Percentiles rank a stretch among this genome's conserved stretches.
These are phyloP conservation scores for Trichomonascaceae sp. DNA, from an alignment of 1,139 yeast genomes.

Conservation along the genomic window DNA sequence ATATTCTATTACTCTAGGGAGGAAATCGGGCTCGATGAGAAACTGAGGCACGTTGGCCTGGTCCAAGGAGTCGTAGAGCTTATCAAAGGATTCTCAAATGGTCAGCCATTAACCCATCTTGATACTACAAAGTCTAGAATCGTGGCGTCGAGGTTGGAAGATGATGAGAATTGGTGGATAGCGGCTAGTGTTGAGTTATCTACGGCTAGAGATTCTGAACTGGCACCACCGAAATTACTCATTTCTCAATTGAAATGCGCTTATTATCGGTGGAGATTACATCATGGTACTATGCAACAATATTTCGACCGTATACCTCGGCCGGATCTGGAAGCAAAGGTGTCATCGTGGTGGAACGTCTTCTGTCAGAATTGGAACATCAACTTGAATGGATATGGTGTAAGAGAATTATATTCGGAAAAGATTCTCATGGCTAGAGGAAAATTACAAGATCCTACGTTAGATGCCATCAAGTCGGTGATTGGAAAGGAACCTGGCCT, in stretches of 20 bases:
- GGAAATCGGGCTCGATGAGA: constrained; percentile 18
- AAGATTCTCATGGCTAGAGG: constrained; percentile 21
- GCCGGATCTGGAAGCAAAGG: constrained; percentile 15
- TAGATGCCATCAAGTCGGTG: constrained; percentile 23
- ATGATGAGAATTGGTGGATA: constrained; percentile 25
- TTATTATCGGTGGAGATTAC: constrained; percentile 27
- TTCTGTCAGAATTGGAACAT: constrained; percentile 27
- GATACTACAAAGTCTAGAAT: constrained; percentile 25
- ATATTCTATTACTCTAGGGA: constrained; percentile 24
- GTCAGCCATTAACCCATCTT: constrained; percentile 22
- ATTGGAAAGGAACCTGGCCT: constrained; percentile 18
- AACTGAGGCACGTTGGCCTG: constrained; percentile 27
- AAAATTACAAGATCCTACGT: constrained; percentile 19
- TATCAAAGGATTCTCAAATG: constrained; percentile 25
- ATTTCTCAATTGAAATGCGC: constrained; percentile 23
- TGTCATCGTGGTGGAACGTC: constrained; percentile 28
- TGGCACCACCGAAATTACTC: constrained; percentile 19
- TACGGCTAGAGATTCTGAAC: background rate
- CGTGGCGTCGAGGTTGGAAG: constrained; percentile 23
- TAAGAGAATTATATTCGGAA: constrained; percentile 18
- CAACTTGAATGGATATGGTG: constrained; percentile 21
- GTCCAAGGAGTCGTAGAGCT: constrained; percentile 31
- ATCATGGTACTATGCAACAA: constrained; percentile 22
- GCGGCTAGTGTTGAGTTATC: constrained; percentile 19
- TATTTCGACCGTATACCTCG: constrained; percentile 13